Base-by-base conservation (phyloP, 2,329 filamentous ascomycete genomes). In the Apiospora saccharicola region DNA sequence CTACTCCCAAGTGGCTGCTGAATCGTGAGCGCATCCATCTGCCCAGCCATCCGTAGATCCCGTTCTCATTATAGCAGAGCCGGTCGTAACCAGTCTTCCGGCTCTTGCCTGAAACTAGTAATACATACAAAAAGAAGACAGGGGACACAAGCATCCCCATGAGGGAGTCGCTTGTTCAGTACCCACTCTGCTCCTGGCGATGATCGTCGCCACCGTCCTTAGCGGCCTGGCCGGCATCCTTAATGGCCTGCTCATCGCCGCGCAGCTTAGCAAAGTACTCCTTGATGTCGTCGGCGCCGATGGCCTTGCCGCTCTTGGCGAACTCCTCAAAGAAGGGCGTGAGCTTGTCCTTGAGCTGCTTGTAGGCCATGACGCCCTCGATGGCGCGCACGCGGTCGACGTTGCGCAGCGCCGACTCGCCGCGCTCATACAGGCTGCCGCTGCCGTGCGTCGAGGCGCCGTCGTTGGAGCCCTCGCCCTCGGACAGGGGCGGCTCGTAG, bases 331-430 rank as follows among this genome's bases (percentile, higher is more conserved):
- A 90, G 81, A 99, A 98, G 0, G 92, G 92, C 86, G 96, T 98
- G n/a, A 99, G 90, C 80, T 96, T 95, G 79, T 98, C 95, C 80
- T 97, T 96, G 73, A 99, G 88, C 78, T 97, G 93, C 78, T 98
- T 98, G 83, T 98, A 99, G 0, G 95, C 96, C 95, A 98, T 98
- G 67, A 97, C 96, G 22, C 96, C 96, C 81, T 99, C 94, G 71
- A 99, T 98, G 5, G 96, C 96, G 19, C 92, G 89, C 10, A 98
- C 96, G 2, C 96, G 93, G 80, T 99, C 96, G 72, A 99, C 92
- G 78, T 94, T 97, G 80, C 92, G 94, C 41, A 99, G 88, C 0
- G 95, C 96, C 68, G 94, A 96, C 84, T 99, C 96, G 67, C 96
- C 96, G 24, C 95, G 93, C 69, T 98, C 95, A 46, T 97, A 90